Evolutionary conservation across 441 rosid genomes (phyloP).

Genomic region (Adansonia grandidieri): DNA sequence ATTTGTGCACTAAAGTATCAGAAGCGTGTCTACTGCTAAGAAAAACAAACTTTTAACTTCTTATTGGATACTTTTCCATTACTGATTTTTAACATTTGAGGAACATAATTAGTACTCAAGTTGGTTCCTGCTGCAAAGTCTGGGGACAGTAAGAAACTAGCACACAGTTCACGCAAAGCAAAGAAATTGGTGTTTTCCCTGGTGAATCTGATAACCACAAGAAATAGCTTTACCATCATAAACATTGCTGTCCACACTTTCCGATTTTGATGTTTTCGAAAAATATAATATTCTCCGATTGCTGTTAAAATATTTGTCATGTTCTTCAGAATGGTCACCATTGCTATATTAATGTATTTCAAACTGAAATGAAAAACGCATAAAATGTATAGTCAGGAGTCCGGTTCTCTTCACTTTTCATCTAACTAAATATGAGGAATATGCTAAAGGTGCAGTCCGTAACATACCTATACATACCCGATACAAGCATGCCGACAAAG

Average conservation of each 20-base stretch:
- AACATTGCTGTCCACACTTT: constrained; percentile 95
- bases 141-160: background rate
- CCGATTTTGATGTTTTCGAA: constrained; percentile 79
- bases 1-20: background rate
- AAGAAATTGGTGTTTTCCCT: background rate
- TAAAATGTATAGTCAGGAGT: background rate
- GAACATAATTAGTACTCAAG: background rate
- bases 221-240: constrained; percentile 64
- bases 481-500: constrained; percentile 89
- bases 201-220: background rate
- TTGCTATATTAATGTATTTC: constrained; percentile 88
- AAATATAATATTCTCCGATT: constrained; percentile 78
- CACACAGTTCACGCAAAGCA: background rate
- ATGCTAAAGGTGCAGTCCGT: background rate
- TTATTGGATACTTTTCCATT: background rate
- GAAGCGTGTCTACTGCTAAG: background rate
- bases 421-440: constrained; percentile 13
- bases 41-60: too few species aligned
- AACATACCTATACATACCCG: constrained; percentile 89
- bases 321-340: constrained; percentile 96
- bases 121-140: background rate
- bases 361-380: constrained; percentile 53
- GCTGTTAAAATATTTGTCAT: constrained; percentile 90
- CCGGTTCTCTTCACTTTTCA: background rate
- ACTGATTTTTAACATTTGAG: background rate